Evolutionary conservation across 2,329 filamentous ascomycete genomes (phyloP).

Genomic region (Sporothrix variecibatus): DNA sequence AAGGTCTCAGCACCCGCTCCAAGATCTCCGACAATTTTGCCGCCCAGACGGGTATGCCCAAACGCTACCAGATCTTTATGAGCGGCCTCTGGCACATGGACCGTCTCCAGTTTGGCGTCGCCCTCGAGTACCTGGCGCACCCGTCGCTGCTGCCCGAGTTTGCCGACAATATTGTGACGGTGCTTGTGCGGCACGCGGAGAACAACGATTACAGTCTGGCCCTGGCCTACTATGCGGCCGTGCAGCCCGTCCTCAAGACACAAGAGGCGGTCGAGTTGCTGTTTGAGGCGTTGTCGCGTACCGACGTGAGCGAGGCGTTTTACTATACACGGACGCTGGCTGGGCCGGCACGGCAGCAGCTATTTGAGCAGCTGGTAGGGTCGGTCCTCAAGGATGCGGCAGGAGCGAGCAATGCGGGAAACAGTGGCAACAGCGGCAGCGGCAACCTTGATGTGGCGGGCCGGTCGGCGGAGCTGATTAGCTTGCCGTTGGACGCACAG

Average conservation of each 20-base stretch:
- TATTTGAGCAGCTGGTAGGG: constrained; percentile 68
- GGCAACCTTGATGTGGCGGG: constrained; percentile 45
- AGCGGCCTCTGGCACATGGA: constrained; percentile 82
- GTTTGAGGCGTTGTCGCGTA: constrained; percentile 68
- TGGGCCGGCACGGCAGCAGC: constrained; percentile 59
- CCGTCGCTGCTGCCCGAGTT: constrained; percentile 80
- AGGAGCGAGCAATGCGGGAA: constrained; percentile 34
- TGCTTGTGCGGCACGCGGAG: constrained; percentile 63
- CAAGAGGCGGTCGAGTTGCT: constrained; percentile 64
- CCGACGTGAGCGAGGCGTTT: constrained; percentile 71
- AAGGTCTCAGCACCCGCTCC: constrained; percentile 49
- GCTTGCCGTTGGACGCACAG: constrained; percentile 67
- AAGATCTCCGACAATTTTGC: constrained; percentile 61
- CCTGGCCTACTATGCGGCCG: constrained; percentile 76
- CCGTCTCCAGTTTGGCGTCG: constrained; percentile 67
- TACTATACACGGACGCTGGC: constrained; percentile 69
- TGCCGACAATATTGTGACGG: constrained; percentile 75
- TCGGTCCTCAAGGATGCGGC: constrained; percentile 52
- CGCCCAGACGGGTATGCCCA: constrained; percentile 64
- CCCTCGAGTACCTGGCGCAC: constrained; percentile 75
- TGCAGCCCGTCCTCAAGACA: constrained; percentile 70
- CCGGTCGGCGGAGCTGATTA: constrained; percentile 68
- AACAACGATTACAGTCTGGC: constrained; percentile 64
- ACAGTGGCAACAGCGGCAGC: constrained; percentile 1
- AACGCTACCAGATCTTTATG: constrained; percentile 78